Base-by-base conservation (phyloP, 345 rosid species). In the Cochlearia excelsa region DNA sequence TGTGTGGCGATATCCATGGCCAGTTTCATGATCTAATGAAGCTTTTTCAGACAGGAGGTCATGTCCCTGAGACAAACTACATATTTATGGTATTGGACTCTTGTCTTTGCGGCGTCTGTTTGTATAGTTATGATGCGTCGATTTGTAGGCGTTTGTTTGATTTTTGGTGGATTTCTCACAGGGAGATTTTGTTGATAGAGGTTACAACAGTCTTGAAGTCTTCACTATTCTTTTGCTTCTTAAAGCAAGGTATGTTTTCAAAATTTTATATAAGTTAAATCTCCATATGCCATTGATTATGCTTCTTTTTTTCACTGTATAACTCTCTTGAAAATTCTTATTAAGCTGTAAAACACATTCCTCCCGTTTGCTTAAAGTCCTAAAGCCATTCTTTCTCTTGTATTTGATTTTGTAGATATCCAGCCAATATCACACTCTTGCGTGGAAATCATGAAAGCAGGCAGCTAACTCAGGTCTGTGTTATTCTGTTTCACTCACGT, bases 361-460 rank as follows among this genome's bases (percentile, higher is more conserved):
- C 38, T 59, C 41, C 46, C 4, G 4, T 59, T 46, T 37, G 5
- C 40, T 6, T 4, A 4, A 6, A 40, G 52, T 16, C 68, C 56
- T 42, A 43, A 30, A 44, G 6, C n/a, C 47, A 30, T 11, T 49
- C 9, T 26, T 38, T 30, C 28, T 50, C 29, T 38, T 59, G 30
- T 68, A 29, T 59, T 51, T 40, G 1, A 54, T 27, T 60, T 68
- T 75, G 59, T 71, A 94, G 96, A 82, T 81, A 90, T 72, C 99
- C 99, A 41, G 97, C 99, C 54, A 78, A 87, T 66, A 94, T 94
- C 62, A 94, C 99, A 59, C 97, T 94, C 69, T 69, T 94, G 80
- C 99, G 99, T 38, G 99, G 99, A 46, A 94, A 94, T 76, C 97
- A 90, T 72, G 97, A 94, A 75, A 94, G 99, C 78, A 84, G 99